phyloP scores from a whole-genome alignment of 2,329 filamentous ascomycete genomes.

The Zasmidium cellare region DNA sequence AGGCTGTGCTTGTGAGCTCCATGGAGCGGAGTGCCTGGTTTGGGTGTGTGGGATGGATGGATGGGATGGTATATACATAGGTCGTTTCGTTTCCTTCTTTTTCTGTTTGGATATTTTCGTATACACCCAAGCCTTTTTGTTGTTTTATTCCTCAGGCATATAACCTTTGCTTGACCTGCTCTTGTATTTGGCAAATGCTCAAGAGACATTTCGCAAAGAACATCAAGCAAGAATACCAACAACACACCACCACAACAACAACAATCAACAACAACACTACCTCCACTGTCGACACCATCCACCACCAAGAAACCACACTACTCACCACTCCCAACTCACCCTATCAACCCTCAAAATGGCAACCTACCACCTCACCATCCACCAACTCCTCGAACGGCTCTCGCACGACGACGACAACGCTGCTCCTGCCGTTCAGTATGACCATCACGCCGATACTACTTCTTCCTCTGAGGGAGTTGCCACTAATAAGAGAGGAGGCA shows the following conservation, averaged over 20 bases:
- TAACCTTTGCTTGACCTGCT: no score
- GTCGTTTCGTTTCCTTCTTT: not conserved
- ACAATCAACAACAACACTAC: not conserved
- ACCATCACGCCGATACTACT: not conserved
- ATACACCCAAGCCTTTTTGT: no score
- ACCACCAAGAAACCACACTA: not conserved
- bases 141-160: no score
- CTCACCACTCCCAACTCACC: no score
- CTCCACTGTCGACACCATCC: slow-evolving; percentile 2
- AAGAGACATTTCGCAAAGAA: not conserved
- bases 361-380: slow-evolving; percentile 23
- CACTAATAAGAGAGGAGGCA: not conserved
- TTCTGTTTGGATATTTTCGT: no score
- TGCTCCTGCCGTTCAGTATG: not conserved
- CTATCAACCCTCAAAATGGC: no score
- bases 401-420: slow-evolving; percentile 15
- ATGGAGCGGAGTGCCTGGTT: no score
- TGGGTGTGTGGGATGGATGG: no score
- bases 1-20: not conserved
- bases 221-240: not conserved
- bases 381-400: slow-evolving; percentile 22
- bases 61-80: not conserved
- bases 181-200: no score
- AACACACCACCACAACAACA: not conserved
- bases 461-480: not conserved